Percentiles rank a stretch among this genome's conserved stretches.
These are phyloP conservation scores for Suaeda aralocaspica DNA, from an alignment of 148 eudicot species.

Conservation along the genomic window DNA sequence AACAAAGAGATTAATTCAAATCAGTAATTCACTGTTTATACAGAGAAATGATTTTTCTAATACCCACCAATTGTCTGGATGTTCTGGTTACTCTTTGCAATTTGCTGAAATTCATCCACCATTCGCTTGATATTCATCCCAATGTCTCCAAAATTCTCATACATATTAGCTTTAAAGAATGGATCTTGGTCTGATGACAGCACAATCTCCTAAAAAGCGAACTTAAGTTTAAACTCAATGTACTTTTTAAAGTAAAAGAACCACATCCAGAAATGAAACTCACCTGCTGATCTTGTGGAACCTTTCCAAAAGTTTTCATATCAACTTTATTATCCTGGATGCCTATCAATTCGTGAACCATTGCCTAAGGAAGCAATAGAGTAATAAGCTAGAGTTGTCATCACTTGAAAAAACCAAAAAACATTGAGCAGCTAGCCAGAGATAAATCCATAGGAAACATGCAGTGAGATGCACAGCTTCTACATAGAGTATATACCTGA, in stretches of 20 bases:
- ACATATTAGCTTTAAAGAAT: conserved; percentile 90
- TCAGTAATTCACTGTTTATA: not conserved
- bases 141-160: conserved; percentile 95
- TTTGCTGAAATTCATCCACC: conserved; percentile 98
- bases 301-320: conserved; percentile 58
- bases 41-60: not conserved
- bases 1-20: not conserved
- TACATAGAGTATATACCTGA: conserved; percentile 48
- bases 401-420: too few relatives aligned
- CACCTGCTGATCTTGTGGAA: conserved; percentile 88
- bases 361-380: conserved; percentile 48
- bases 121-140: conserved; percentile 90
- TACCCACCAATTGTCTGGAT: conserved; percentile 91
- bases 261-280: conserved; percentile 15
- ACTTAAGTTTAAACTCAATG: conserved; percentile 6
- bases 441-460: conserved; percentile 6
- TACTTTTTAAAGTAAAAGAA: not conserved
- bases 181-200: conserved; percentile 94
- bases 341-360: conserved; percentile 95
- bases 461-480: conserved; percentile 3
- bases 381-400: conserved; percentile 9
- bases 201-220: conserved; percentile 72
- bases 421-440: conserved; percentile 13
- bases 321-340: conserved; percentile 95
- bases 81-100: conserved; percentile 91